Base-by-base conservation (phyloP, 2,329 filamentous ascomycete genomes). In the Coniella vitis region DNA sequence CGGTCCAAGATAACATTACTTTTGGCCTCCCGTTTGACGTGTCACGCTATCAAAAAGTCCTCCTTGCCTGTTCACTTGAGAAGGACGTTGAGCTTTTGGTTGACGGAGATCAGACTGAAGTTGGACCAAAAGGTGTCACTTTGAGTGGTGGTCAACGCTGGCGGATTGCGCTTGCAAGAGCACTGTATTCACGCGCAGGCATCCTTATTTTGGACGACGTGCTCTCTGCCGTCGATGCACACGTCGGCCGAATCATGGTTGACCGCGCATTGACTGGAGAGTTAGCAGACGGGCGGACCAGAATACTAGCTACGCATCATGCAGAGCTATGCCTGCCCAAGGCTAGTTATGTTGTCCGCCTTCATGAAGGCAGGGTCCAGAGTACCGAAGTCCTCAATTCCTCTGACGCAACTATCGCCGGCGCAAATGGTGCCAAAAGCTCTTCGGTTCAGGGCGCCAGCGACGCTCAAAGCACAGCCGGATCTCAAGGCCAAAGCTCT, bases 301-400 rank as follows among this genome's bases (percentile, higher is more conserved):
- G 79, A 0, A 80, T 86, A 38, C 69, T 83, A 4, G 81, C 84
- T 40, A 82, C 82, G 0, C 78, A 82, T 59, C 64, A 67, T 36
- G 56, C 59, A 1, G 64, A 66, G 39, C 55, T 65, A 49, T 63
- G 63, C 32, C 45, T 61, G 17, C 58, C 60, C 0, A 53, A 58
- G 21, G 62, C 63, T 1, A 60, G 59, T 17, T 64, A 60, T 17
- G 48, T 63, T 12, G 59, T 66, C 10, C 52, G 55, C 10, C 60
- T 66, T 9, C 55, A 57, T 22, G 58, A 56, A 13, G 63, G 63
- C 14, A 45, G 55, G 4, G 54, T 65, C 3, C 51, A 58, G 19
- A 54, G 51, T 2, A 57, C 57, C 3, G 57, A 63, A 46, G 21
- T 29, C 4, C 29, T 63, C 1, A 49, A 47, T 0, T 56, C 54